Conservation (phyloP, 352 stramenopile species). For the Phytopythium kandeliae region DNA sequence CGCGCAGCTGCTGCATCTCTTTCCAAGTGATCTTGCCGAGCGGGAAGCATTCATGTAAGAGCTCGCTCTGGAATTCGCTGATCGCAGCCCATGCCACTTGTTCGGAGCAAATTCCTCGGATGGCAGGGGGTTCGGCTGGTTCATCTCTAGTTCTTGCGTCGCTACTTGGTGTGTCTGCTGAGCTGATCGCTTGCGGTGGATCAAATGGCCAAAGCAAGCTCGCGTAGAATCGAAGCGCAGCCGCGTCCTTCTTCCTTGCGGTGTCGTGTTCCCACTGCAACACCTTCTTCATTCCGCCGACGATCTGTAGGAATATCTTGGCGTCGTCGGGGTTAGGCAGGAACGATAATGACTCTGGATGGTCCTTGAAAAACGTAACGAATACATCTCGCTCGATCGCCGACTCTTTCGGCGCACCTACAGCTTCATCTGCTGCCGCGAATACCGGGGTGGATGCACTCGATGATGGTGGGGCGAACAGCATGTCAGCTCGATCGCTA, state of each 20-base stretch:
- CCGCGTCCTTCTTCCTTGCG: constrained; percentile 57
- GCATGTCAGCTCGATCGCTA: constrained; percentile 47
- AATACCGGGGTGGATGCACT: constrained; percentile 1
- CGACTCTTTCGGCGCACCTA: constrained; percentile 5
- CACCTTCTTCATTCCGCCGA: constrained; percentile 43
- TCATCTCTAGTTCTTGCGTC: constrained; percentile 7
- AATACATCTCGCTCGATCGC: constrained; percentile 36
- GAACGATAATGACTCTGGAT: constrained; percentile 51
- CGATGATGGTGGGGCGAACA: constrained; percentile 33
- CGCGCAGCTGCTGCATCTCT: constrained; percentile 50
- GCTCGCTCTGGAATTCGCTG: constrained; percentile 54
- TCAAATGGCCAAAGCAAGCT: constrained; percentile 62
- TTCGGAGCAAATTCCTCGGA: constrained; percentile 64
- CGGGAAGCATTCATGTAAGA: constrained; percentile 73
- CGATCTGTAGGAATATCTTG: constrained; percentile 43
- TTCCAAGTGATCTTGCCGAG: constrained; percentile 46
- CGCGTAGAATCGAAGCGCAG: constrained; percentile 62
- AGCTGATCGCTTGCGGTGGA: not conserved
- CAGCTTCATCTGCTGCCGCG: constrained; percentile 12
- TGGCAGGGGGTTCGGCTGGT: not conserved
- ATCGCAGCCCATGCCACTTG: constrained; percentile 70
- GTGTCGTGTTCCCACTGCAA: constrained; percentile 58
- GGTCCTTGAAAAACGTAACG: constrained; percentile 46
- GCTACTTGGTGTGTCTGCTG: not conserved
- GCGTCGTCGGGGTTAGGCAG: constrained; percentile 23